These are phyloP conservation scores for Penicillium sp. DNA, from an alignment of 2,329 filamentous ascomycete genomes.

Conservation along the genomic window DNA sequence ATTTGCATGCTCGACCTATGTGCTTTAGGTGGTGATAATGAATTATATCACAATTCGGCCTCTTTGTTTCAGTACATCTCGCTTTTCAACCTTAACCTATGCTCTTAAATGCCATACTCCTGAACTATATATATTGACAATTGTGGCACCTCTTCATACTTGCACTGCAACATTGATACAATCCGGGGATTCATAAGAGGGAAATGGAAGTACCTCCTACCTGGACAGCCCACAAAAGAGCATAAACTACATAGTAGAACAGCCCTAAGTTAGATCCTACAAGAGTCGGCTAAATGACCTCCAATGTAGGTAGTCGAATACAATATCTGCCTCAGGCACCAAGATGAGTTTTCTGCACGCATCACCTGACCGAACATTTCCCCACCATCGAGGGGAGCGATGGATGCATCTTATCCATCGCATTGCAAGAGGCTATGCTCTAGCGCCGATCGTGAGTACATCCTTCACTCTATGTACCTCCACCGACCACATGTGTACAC, in stretches of 20 bases:
- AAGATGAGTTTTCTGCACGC: conserved; percentile 21
- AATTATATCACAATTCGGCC: too few relatives aligned
- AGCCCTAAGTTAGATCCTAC: not conserved
- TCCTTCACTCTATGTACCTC: not conserved
- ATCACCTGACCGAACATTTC: conserved; percentile 34
- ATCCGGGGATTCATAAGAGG: too few relatives aligned
- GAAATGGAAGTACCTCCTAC: too few relatives aligned
- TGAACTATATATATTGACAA: too few relatives aligned
- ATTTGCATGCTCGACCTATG: too few relatives aligned
- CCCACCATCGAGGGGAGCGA: conserved; percentile 26
- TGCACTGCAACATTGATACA: too few relatives aligned
- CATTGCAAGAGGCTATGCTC: conserved; percentile 20
- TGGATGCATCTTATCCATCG: conserved; percentile 24
- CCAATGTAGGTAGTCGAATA: conserved; percentile 3
- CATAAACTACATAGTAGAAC: not conserved
- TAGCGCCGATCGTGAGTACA: conserved; percentile 37
- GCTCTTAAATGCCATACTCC: too few relatives aligned
- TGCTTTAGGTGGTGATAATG: too few relatives aligned
- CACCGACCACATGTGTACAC: not conserved
- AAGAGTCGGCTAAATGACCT: not conserved
- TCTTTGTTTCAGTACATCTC: not conserved
- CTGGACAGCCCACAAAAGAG: too few relatives aligned
- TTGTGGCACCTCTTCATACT: too few relatives aligned
- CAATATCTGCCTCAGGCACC: conserved; percentile 22
- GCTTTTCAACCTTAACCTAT: too few relatives aligned